These are phyloP conservation scores for Cucumis hystrix DNA, from an alignment of 306 rosid genomes.

Conservation along the genomic window DNA sequence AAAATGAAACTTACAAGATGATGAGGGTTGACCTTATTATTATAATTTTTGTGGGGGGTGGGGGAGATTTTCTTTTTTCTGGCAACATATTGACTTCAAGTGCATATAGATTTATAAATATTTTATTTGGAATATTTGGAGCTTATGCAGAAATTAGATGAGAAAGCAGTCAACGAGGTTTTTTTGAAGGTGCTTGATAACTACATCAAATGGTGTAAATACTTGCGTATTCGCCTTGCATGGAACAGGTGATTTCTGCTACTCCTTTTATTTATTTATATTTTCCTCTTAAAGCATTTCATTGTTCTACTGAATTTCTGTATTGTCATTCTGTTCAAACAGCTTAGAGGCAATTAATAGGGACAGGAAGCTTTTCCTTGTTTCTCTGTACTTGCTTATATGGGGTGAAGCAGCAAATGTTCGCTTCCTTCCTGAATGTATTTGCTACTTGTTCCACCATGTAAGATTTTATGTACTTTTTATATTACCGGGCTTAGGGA, in stretches of 20 bases:
- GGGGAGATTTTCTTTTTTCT: not conserved
- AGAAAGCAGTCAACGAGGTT: conserved; percentile 68
- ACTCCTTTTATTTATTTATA: not conserved
- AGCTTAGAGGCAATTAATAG: conserved; percentile 83
- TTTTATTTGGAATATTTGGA: conserved; percentile 2
- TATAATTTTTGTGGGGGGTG: not conserved
- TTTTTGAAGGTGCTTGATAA: conserved; percentile 82
- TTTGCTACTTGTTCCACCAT: conserved; percentile 89
- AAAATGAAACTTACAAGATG: not conserved
- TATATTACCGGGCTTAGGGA: not conserved
- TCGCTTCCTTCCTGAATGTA: conserved; percentile 96
- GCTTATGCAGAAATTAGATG: conserved; percentile 67
- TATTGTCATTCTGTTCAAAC: conserved; percentile 19
- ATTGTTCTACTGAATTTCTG: conserved; percentile 13
- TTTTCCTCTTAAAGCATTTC: conserved; percentile 12
- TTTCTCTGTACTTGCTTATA: conserved; percentile 79
- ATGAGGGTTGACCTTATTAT: not conserved
- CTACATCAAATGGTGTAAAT: conserved; percentile 85
- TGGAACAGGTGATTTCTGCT: conserved; percentile 71
- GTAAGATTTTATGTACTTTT: conserved; percentile 33
- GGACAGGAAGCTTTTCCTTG: conserved; percentile 72
- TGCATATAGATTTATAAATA: not conserved
- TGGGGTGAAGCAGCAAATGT: conserved; percentile 99
- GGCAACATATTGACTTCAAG: not conserved
- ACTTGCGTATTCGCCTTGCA: conserved; percentile 63